These are phyloP conservation scores for Hermanozyma aechmeae DNA, from an alignment of 805 yeast species.

Conservation along the genomic window DNA sequence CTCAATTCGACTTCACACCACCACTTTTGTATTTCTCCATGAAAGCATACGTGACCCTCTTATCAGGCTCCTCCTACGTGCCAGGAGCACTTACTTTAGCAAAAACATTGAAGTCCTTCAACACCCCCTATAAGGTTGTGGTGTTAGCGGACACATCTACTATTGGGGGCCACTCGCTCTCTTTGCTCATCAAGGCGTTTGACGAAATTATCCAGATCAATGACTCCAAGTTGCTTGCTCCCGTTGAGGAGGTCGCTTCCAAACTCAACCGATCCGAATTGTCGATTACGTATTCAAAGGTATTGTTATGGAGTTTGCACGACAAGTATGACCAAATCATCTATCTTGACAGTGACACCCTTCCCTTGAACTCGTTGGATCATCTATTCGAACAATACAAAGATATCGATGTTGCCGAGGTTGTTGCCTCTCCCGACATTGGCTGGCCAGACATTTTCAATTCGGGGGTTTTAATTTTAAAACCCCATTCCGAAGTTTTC, in stretches of 20 bases:
- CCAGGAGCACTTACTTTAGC: constrained; percentile 28
- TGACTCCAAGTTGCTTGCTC: constrained; percentile 1
- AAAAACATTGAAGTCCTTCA: constrained; percentile 11
- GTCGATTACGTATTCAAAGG: constrained; percentile 44
- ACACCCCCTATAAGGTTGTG: constrained; percentile 11
- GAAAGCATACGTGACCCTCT: constrained; percentile 19
- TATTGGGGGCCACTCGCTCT: constrained; percentile 7
- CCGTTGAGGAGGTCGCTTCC: constrained; percentile 2
- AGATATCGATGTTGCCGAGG: constrained; percentile 36
- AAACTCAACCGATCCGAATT: constrained; percentile 39
- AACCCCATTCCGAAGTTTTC: constrained; percentile 41
- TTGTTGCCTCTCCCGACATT: constrained; percentile 44
- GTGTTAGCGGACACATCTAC: constrained; percentile 10
- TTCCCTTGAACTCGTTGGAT: constrained; percentile 25
- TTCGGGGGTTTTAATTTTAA: constrained; percentile 60
- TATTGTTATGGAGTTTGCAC: constrained; percentile 48
- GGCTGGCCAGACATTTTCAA: constrained; percentile 92
- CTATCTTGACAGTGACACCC: constrained; percentile 59
- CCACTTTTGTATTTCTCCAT: too few relatives aligned
- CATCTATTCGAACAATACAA: constrained; percentile 13
- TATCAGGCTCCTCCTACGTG: constrained; percentile 22
- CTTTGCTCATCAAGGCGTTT: constrained; percentile 1
- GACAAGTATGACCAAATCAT: constrained; percentile 36
- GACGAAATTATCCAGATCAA: constrained; percentile 2
- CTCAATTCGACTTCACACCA: too few relatives aligned